Conservation (phyloP, 2,329 filamentous ascomycete species). For the Fusarium bactridioides region DNA sequence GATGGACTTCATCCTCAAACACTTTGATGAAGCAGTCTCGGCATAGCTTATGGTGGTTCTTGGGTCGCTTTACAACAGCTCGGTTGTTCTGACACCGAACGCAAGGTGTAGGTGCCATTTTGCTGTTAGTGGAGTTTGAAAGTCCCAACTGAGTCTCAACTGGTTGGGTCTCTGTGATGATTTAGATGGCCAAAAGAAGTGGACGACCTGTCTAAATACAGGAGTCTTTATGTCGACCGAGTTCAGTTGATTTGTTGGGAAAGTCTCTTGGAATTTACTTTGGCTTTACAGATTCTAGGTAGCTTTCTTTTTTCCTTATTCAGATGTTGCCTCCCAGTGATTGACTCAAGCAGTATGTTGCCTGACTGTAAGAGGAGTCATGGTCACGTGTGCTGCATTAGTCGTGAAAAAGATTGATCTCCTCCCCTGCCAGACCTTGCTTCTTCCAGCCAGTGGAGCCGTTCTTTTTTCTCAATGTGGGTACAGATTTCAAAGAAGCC, state of each 20-base stretch:
- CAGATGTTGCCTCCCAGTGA: background rate
- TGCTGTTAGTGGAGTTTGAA: constrained; percentile 2
- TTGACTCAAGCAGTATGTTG: constrained; percentile 26
- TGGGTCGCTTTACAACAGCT: constrained; percentile 90
- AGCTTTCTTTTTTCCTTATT: background rate
- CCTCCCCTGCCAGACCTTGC: background rate
- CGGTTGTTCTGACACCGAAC: constrained; percentile 77
- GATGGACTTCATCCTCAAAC: constrained; percentile 93
- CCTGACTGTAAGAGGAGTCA: constrained; percentile 10
- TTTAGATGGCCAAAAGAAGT: background rate
- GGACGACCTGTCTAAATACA: background rate
- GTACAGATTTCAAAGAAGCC: constrained; percentile 41
- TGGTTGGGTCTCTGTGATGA: background rate
- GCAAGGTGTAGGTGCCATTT: constrained; percentile 82
- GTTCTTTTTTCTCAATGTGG: constrained; percentile 18
- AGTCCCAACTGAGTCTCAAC: background rate
- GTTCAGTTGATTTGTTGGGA: background rate
- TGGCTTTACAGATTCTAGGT: constrained; percentile 6
- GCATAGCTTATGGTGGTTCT: constrained; percentile 94
- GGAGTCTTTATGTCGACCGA: background rate
- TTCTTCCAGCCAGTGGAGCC: constrained; percentile 9
- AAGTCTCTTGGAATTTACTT: background rate
- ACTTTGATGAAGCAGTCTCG: constrained; percentile 84
- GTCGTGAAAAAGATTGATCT: background rate
- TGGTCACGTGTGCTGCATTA: constrained; percentile 29